Base-by-base conservation (phyloP, 208 protist species). In the Crithidia bombi region DNA sequence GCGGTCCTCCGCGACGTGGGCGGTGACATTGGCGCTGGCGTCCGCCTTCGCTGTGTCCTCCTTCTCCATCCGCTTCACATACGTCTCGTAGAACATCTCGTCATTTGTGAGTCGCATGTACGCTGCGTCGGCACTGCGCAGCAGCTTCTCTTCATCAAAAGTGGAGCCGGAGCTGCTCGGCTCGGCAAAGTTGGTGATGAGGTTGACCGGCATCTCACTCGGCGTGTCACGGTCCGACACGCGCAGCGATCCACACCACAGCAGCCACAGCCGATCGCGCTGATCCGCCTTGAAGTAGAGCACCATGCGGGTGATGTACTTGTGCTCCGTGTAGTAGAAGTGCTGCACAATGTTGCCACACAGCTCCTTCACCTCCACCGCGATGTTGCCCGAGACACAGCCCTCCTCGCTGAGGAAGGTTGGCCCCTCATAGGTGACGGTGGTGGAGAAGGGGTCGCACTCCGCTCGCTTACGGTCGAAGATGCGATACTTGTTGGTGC, bases 291-390 rank as follows among this genome's bases (percentile, higher is more conserved):
- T 95, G 81, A 95, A 95, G 81, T 95, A 95, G 49, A 93, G 75
- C 49, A 95, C 91, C 91, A 96, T 96, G 39, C 91, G 85, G 3
- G 91, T 95, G 72, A 96, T 95, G 64, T 87, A 89, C 70, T 96
- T 96, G 84, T 96, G 89, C 73, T 96, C 89, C 9, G 88, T 92
- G 75, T 90, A 89, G 78, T 92, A 92, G 72, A 96, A 96, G 75
- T 96, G 91, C 58, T 85, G 78, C 19, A 93, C 86, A 57, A 96
- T 93, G 65, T 89, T 66, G 54, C 82, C 77, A 62, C 91, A 96
- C 25, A 96, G 73, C 50, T 79, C 65, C 73, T 96, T 96, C 56
- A 93, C 78, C 25, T 91, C 49, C 14, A 86, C 58, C 15, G 90
- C 81, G 25, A 91, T 79, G 56, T 93, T 89, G n/a, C 82, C 86